Conservation (phyloP, 192 early-diverging fungal species). For the Pecoramyces ruminantium region DNA sequence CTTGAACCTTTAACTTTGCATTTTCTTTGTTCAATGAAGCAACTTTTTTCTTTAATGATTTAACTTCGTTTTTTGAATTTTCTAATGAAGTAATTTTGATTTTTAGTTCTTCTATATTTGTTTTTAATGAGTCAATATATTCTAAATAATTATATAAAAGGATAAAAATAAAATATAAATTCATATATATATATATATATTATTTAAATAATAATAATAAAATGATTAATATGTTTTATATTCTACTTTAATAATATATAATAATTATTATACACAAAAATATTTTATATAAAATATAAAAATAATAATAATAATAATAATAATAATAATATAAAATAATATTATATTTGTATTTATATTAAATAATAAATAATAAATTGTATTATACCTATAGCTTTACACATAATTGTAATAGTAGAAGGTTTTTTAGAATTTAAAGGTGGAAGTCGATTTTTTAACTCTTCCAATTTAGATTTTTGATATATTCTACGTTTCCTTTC, state of each 20-base stretch:
- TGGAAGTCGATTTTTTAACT: background rate
- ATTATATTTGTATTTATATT: no score
- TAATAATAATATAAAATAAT: no score
- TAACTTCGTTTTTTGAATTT: background rate
- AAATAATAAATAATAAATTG: no score
- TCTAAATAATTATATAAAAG: background rate
- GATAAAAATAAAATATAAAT: background rate
- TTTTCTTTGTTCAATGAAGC: background rate
- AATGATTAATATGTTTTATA: no score
- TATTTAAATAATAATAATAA: no score
- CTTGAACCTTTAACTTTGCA: background rate
- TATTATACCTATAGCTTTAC: background rate
- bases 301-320: no score
- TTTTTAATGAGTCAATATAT: background rate
- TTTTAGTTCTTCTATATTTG: background rate
- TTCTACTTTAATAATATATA: no score
- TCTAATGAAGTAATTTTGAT: background rate
- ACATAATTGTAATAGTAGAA: background rate
- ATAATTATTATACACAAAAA: no score
- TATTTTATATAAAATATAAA: no score
- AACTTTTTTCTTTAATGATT: background rate
- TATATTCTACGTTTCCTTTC: background rate
- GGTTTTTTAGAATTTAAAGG: background rate
- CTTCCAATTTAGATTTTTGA: background rate
- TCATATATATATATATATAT: no score